phyloP scores from a whole-genome alignment of 1,139 yeast species.

The Hemisphaericaspora lyxosophila region DNA sequence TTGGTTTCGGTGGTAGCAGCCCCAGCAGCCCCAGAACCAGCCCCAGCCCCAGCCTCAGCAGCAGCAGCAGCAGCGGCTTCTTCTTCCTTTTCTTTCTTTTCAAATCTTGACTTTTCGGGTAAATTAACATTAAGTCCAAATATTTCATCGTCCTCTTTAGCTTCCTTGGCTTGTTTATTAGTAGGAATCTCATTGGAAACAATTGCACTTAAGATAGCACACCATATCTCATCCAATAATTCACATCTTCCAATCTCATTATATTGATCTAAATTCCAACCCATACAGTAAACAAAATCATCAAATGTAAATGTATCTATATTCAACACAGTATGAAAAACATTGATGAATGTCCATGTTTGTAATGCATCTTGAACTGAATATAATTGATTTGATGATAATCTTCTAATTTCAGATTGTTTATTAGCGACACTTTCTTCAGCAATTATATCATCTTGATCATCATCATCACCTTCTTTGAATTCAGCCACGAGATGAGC shows the following conservation, averaged over 20 bases:
- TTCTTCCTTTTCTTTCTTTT: slow-evolving; percentile 17
- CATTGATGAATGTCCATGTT: slow-evolving; percentile 72
- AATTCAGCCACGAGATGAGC: slow-evolving; percentile 23
- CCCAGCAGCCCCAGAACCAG: too few relatives aligned
- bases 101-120: slow-evolving; percentile 31
- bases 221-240: slow-evolving; percentile 69
- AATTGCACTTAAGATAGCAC: slow-evolving; percentile 54
- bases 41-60: too few relatives aligned
- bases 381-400: slow-evolving; percentile 14
- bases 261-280: slow-evolving; percentile 50
- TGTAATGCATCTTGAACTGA: slow-evolving; percentile 53
- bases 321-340: slow-evolving; percentile 61
- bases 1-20: slow-evolving; percentile 17
- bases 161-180: slow-evolving; percentile 20
- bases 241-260: slow-evolving; percentile 49
- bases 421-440: slow-evolving; percentile 5
- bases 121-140: slow-evolving; percentile 40
- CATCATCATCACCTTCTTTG: slow-evolving; percentile 22
- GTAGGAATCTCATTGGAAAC: slow-evolving; percentile 39
- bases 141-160: slow-evolving; percentile 30
- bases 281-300: slow-evolving; percentile 67
- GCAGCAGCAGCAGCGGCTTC: too few relatives aligned
- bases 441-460: slow-evolving; percentile 7
- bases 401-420: slow-evolving; percentile 16
- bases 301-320: slow-evolving; percentile 79